Percentiles rank a stretch among this genome's conserved stretches.
Evolutionary conservation across 2,329 filamentous ascomycete species (phyloP).

Genomic region (Parasarocladium wereldwijsianum): DNA sequence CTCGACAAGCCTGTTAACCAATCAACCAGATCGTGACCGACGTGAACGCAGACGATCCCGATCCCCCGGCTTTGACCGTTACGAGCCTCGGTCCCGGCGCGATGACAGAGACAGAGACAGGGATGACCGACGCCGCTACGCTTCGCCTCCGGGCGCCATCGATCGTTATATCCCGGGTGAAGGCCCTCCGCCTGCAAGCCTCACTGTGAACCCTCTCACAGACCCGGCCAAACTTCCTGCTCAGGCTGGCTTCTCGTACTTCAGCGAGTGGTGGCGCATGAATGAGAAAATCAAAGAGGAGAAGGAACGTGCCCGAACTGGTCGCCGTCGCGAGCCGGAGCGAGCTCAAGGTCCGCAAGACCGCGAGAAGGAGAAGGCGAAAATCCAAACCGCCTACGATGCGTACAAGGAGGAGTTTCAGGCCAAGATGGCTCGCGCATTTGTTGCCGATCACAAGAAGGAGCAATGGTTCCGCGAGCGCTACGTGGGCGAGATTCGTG

Average conservation of each 20-base stretch:
- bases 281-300: constrained; percentile 76
- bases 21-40: constrained; percentile 36
- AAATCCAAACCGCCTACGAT: constrained; percentile 59
- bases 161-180: constrained; percentile 74
- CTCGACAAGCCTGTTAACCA: background rate
- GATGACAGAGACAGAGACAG: constrained; percentile 48
- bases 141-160: constrained; percentile 55
- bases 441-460: constrained; percentile 82
- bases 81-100: constrained; percentile 55
- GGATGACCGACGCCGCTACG: constrained; percentile 48
- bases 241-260: constrained; percentile 75
- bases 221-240: constrained; percentile 62
- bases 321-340: constrained; percentile 51
- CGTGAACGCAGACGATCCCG: constrained; percentile 51
- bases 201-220: constrained; percentile 48
- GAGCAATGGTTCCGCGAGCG: constrained; percentile 98
- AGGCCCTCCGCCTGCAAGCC: constrained; percentile 25
- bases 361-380: constrained; percentile 62
- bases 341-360: constrained; percentile 55
- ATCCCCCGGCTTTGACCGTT: constrained; percentile 61
- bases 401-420: constrained; percentile 54
- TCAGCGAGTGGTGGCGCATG: constrained; percentile 73
- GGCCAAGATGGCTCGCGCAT: constrained; percentile 70
- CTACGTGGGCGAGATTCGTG: constrained; percentile 72
- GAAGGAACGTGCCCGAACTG: constrained; percentile 55